Conservation (phyloP, 306 rosid species). For the Morella rubra region DNA sequence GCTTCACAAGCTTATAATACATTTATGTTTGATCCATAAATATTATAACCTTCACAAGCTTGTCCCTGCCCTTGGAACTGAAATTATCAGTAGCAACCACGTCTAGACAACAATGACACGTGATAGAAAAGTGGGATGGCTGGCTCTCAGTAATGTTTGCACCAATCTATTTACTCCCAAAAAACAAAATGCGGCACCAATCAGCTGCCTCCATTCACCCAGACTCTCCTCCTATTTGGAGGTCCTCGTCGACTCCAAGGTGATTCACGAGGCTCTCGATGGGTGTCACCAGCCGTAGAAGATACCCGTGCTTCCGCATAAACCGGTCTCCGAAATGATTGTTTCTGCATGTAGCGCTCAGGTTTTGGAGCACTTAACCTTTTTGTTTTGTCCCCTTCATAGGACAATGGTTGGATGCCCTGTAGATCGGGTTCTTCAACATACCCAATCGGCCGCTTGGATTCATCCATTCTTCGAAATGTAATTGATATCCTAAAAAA, state of each 20-base stretch:
- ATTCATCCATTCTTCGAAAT: conserved; percentile 83
- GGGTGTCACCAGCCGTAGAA: conserved; percentile 40
- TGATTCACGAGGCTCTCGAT: conserved; percentile 41
- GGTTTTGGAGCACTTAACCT: conserved; percentile 36
- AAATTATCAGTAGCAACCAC: neutral
- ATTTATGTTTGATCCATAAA: neutral
- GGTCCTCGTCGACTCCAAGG: conserved; percentile 41
- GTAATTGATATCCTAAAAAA: conserved; percentile 82
- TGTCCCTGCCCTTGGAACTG: neutral
- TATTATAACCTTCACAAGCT: neutral
- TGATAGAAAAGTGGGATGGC: neutral
- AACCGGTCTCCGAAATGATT: conserved; percentile 49
- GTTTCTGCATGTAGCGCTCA: conserved; percentile 35
- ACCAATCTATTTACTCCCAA: too few relatives aligned
- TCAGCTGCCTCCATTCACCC: conserved; percentile 40
- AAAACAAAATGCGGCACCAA: neutral
- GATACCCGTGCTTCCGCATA: conserved; percentile 46
- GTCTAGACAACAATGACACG: neutral
- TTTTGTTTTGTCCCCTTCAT: conserved; percentile 43
- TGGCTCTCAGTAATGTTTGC: conserved; percentile 1
- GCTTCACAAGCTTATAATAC: neutral
- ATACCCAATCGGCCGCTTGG: conserved; percentile 55
- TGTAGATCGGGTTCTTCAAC: conserved; percentile 74
- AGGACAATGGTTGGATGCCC: conserved; percentile 72
- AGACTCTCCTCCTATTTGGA: conserved; percentile 43